Percentiles rank a stretch among this genome's conserved stretches.
Evolutionary conservation across 1,284 basidiomycete species (phyloP).

Genomic region (Fomitopsis palustris): DNA sequence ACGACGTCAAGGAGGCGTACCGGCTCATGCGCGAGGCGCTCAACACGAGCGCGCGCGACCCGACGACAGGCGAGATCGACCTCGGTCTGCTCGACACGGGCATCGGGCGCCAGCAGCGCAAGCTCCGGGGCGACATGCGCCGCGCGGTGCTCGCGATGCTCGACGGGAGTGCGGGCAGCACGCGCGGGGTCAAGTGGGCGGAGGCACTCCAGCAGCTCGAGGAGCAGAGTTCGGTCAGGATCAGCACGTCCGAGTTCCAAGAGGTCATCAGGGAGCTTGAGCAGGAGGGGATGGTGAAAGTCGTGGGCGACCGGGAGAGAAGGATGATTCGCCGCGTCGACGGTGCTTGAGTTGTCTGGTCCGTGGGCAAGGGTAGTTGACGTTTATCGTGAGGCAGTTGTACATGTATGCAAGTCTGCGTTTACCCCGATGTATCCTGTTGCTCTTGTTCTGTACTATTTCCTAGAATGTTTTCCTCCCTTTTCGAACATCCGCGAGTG

Average conservation of each 20-base stretch:
- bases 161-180: conserved; percentile 50
- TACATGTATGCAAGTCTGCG: not conserved
- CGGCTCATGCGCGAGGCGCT: conserved; percentile 95
- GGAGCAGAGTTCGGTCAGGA: conserved; percentile 75
- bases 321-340: conserved; percentile 66
- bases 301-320: conserved; percentile 83
- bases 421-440: not conserved
- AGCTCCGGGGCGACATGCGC: conserved; percentile 81
- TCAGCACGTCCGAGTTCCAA: conserved; percentile 76
- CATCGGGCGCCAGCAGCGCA: conserved; percentile 81
- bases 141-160: conserved; percentile 72
- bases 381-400: not conserved
- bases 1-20: conserved; percentile 89
- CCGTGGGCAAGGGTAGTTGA: too few species aligned
- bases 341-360: conserved; percentile 18
- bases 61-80: conserved; percentile 93
- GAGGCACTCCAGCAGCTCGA: conserved; percentile 75
- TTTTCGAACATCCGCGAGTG: too few species aligned
- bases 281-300: conserved; percentile 80
- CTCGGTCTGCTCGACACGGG: conserved; percentile 96
- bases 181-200: conserved; percentile 72
- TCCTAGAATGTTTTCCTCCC: too few species aligned
- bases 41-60: conserved; percentile 92
- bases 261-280: conserved; percentile 79
- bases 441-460: not conserved